Base-by-base conservation (phyloP, 345 rosid species). In the Moricandia arvensis region DNA sequence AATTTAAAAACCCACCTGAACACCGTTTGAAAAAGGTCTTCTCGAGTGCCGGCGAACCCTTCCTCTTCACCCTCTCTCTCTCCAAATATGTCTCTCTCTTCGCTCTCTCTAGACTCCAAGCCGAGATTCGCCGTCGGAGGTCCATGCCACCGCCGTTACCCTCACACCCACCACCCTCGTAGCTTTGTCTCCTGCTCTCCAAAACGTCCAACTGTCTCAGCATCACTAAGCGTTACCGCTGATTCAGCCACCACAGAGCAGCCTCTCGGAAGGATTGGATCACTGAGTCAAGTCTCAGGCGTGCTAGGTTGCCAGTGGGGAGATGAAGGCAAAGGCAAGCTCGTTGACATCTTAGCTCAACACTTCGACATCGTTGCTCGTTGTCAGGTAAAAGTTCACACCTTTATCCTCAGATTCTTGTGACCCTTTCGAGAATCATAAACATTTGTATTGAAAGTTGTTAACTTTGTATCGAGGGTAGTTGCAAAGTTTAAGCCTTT, bases 241-340 rank as follows among this genome's bases (percentile, higher is more conserved):
- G 85, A 81, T 68, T 77, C 93, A 2, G 80, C 80, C 59, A 41
- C 83, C 65, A 66, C 71, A 17, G 86, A 84, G 68, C 53, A 45
- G 13, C 69, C 85, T 1, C 69, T 77, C 2, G 65, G 37, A 69
- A 86, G 95, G 26, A 87, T 92, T 79, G 87, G 63, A 1, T 88
- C 93, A 3, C 86, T 95, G 69, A 87, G 96, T 75, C 97, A 90
- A 82, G 98, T 92, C 1, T 83, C 99, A 2, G 99, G 97, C 51
- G 98, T 95, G 13, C 72, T 95, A 63, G 98, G 99, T 29, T 81
- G 84, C 37, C 99, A 95, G 75, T 95, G 99, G 99, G 98, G 99
- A 3, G 99, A 95, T 71, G 99, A 95, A 71, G 99, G 99, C 13
- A 95, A 95, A 81, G 99, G 99, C 71, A 95, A 95, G 33, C 98